Percentiles rank a stretch among this genome's conserved stretches.
Conservation (phyloP, 2,329 filamentous ascomycete species). For the Laburnicola sp. region DNA sequence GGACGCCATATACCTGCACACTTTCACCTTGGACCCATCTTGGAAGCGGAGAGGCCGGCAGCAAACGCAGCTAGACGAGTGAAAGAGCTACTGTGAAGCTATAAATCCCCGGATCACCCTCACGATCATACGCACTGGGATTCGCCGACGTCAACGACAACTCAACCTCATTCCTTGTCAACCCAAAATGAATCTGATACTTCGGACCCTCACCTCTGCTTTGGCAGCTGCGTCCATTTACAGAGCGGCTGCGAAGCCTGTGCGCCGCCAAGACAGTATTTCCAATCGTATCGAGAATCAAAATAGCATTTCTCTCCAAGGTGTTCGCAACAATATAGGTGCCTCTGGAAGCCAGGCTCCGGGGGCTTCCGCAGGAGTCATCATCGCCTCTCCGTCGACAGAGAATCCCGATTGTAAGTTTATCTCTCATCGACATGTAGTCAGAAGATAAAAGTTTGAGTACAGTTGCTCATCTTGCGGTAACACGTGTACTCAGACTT, state of each 20-base stretch:
- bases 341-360: slow-evolving; percentile 53
- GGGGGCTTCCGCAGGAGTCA: slow-evolving; percentile 54
- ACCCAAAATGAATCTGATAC: slow-evolving; percentile 11
- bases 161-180: neutral
- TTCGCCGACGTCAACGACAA: neutral
- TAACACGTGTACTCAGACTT: too few relatives aligned
- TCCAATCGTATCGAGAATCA: slow-evolving; percentile 47
- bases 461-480: too few relatives aligned
- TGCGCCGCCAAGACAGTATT: slow-evolving; percentile 6
- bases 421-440: neutral
- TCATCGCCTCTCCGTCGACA: slow-evolving; percentile 60
- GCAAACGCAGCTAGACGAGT: too few relatives aligned
- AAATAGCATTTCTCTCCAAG: slow-evolving; percentile 53
- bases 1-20: neutral
- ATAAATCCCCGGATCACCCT: neutral
- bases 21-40: neutral
- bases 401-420: slow-evolving; percentile 56
- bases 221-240: slow-evolving; percentile 13
- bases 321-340: slow-evolving; percentile 60
- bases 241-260: slow-evolving; percentile 6
- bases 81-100: neutral
- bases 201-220: slow-evolving; percentile 8
- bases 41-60: slow-evolving; percentile 1
- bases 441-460: too few relatives aligned
- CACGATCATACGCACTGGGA: neutral